These are phyloP conservation scores for Phoma herbarum DNA, from an alignment of 2,329 filamentous ascomycete genomes.

Conservation along the genomic window DNA sequence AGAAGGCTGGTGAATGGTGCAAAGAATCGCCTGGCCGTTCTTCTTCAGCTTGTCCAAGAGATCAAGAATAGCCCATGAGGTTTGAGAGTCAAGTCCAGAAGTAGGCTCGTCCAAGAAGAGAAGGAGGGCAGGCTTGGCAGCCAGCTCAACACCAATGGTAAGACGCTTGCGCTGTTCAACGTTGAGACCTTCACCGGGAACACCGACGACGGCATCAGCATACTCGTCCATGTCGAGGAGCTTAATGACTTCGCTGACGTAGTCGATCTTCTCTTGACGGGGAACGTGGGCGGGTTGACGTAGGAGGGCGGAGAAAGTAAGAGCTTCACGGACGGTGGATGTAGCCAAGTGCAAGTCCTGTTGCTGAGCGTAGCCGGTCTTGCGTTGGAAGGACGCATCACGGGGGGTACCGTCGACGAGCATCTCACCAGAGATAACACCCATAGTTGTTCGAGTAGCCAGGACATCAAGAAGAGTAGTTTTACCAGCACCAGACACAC, in stretches of 20 bases:
- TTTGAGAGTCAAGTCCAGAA: slow-evolving; percentile 91
- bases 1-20: slow-evolving; percentile 96
- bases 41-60: slow-evolving; percentile 89
- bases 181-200: slow-evolving; percentile 81
- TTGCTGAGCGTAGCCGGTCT: slow-evolving; percentile 91
- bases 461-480: slow-evolving; percentile 89
- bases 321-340: slow-evolving; percentile 85
- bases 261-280: slow-evolving; percentile 79
- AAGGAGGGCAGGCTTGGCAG: slow-evolving; percentile 86
- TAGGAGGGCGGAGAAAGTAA: slow-evolving; percentile 85
- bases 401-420: slow-evolving; percentile 78
- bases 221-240: slow-evolving; percentile 90
- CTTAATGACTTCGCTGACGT: slow-evolving; percentile 90
- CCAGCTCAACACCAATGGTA: slow-evolving; percentile 95
- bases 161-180: slow-evolving; percentile 76
- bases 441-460: slow-evolving; percentile 86
- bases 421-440: slow-evolving; percentile 88
- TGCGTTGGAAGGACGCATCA: slow-evolving; percentile 86
- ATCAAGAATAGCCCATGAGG: slow-evolving; percentile 89
- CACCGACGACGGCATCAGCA: slow-evolving; percentile 88
- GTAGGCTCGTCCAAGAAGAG: slow-evolving; percentile 96
- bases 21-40: slow-evolving; percentile 84
- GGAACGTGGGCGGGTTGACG: slow-evolving; percentile 81
- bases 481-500: slow-evolving; percentile 91
- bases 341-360: slow-evolving; percentile 89